phyloP scores from a whole-genome alignment of 768 basidiomycete species.

The Calocybe gangraenosa region DNA sequence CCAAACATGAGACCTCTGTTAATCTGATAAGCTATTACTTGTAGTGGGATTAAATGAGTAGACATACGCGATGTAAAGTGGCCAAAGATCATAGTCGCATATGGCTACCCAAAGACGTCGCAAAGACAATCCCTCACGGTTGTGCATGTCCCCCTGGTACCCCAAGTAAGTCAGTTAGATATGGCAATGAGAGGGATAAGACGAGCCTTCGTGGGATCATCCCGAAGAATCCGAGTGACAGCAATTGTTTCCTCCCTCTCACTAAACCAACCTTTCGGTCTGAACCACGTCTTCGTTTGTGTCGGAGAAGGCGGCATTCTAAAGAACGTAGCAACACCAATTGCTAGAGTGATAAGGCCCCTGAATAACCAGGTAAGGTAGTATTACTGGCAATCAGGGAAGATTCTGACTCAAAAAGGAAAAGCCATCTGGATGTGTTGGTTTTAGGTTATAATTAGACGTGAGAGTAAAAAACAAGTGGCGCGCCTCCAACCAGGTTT shows the following conservation, averaged over 20 bases:
- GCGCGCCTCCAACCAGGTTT: slow-evolving; percentile 44
- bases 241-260: slow-evolving; percentile 59
- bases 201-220: slow-evolving; percentile 55
- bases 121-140: slow-evolving; percentile 53
- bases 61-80: slow-evolving; percentile 51
- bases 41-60: no score
- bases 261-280: slow-evolving; percentile 61
- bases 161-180: background rate
- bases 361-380: slow-evolving; percentile 12
- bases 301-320: slow-evolving; percentile 58
- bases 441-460: no score
- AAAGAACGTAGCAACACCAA: slow-evolving; percentile 54
- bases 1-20: slow-evolving; percentile 48
- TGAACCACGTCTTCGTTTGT: slow-evolving; percentile 53
- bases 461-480: background rate
- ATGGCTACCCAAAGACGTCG: slow-evolving; percentile 49
- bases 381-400: background rate
- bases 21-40: no score
- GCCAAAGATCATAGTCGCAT: slow-evolving; percentile 65
- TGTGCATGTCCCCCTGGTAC: slow-evolving; percentile 60
- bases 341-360: slow-evolving; percentile 45
- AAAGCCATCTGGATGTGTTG: slow-evolving; percentile 54
- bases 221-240: slow-evolving; percentile 56
- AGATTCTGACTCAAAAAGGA: slow-evolving; percentile 44
- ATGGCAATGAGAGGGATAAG: no score